phyloP scores from a whole-genome alignment of 2,329 filamentous ascomycete species.

The Thermothelomyces thermophilus region DNA sequence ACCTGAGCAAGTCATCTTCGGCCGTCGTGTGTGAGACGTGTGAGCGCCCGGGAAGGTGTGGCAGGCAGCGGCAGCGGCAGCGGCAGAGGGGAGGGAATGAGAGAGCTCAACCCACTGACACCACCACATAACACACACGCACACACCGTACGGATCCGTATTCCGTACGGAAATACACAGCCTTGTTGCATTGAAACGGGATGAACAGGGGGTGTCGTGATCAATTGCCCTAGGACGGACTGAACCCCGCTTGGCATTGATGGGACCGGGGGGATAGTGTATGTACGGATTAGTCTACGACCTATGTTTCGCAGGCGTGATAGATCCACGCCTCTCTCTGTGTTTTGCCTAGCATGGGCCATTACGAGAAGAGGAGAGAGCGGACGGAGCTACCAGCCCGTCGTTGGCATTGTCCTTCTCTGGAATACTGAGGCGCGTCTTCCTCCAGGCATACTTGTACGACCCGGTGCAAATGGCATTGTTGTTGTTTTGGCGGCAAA shows the following conservation, averaged over 20 bases:
- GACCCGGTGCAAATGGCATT: neutral
- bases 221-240: neutral
- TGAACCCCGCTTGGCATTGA: neutral
- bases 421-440: neutral
- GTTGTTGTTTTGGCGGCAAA: neutral
- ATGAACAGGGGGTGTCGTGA: neutral
- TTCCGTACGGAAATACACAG: neutral
- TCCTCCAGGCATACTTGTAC: constrained; percentile 2
- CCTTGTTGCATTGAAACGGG: neutral
- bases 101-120: too few relatives aligned
- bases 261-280: too few relatives aligned
- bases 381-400: too few relatives aligned
- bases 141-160: neutral
- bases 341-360: too few relatives aligned
- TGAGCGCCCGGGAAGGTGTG: neutral
- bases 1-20: constrained; percentile 6
- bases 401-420: too few relatives aligned
- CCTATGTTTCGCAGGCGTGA: too few relatives aligned
- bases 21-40: neutral
- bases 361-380: too few relatives aligned
- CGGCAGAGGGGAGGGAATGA: too few relatives aligned
- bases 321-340: neutral
- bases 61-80: neutral
- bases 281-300: too few relatives aligned
- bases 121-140: too few relatives aligned